Percentiles rank a stretch among this genome's conserved stretches.
Evolutionary conservation across 225 moss, liverwort and hornwort genomes (phyloP).

Genomic region (Anthoceros angustus): DNA sequence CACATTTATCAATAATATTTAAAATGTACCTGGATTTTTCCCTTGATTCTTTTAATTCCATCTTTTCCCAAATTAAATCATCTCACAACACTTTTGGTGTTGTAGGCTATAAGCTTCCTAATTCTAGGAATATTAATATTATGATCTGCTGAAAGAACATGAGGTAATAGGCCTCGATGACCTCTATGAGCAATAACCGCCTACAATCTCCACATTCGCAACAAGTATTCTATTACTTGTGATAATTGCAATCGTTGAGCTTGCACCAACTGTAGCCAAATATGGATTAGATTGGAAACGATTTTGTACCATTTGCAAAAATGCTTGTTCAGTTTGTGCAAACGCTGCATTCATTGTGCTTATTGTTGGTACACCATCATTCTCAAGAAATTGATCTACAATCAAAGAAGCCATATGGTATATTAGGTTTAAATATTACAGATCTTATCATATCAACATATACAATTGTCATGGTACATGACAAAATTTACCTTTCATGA

Average conservation of each 20-base stretch:
- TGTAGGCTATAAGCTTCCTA: not conserved
- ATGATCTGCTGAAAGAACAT: not conserved
- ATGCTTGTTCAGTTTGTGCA: not conserved
- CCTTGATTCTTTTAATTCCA: too few species aligned
- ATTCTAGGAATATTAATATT: not conserved
- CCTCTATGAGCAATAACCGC: not conserved
- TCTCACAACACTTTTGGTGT: too few species aligned
- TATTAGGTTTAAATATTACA: not conserved
- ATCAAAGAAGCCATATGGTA: not conserved
- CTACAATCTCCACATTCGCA: slow-evolving; percentile 3
- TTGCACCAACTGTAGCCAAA: slow-evolving; percentile 3
- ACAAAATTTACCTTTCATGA: not conserved
- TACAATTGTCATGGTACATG: not conserved
- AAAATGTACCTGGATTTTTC: not conserved
- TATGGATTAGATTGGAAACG: not conserved
- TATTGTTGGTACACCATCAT: not conserved
- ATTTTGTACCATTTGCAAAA: not conserved
- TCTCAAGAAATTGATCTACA: not conserved
- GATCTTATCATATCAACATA: not conserved
- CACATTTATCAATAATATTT: not conserved
- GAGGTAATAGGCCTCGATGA: not conserved
- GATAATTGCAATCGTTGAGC: not conserved
- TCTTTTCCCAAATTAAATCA: too few species aligned
- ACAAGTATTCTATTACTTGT: not conserved
- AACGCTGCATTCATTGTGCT: not conserved